Evolutionary conservation across 495 filamentous ascomycete genomes (phyloP).

Genomic region (Tuber melanosporum): DNA sequence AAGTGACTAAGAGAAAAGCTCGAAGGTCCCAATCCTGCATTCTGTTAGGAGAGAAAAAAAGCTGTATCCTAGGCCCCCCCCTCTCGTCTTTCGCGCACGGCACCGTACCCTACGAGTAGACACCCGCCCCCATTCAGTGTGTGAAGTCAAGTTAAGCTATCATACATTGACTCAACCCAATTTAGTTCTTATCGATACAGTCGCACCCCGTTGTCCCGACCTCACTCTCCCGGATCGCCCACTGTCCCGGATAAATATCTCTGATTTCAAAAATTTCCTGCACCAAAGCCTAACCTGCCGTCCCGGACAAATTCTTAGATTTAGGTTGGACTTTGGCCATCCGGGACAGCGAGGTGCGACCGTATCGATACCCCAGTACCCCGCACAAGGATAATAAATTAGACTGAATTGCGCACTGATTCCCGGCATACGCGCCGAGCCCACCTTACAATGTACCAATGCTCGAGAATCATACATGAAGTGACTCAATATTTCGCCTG

Average conservation of each 20-base stretch:
- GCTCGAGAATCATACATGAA: background rate
- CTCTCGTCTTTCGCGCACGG: background rate
- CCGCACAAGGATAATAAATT: background rate
- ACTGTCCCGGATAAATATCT: no score
- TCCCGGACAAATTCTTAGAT: no score
- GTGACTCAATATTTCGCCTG: background rate
- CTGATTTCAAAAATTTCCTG: no score
- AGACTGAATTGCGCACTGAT: background rate
- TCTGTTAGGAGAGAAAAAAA: background rate
- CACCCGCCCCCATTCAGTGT: background rate
- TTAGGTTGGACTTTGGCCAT: no score
- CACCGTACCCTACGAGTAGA: background rate
- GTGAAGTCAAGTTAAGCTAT: background rate
- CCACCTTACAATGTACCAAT: background rate
- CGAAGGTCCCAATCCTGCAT: background rate
- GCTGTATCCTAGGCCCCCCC: background rate
- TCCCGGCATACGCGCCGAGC: background rate
- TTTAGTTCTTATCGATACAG: background rate
- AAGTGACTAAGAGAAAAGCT: no score
- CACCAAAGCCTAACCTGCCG: no score
- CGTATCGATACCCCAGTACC: background rate
- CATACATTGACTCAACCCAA: background rate
- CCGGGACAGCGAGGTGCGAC: no score
- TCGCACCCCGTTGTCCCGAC: no score
- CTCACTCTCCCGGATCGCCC: no score